Base-by-base conservation (phyloP, 108 stramenopile genomes). In the Cyclotella sp. region DNA sequence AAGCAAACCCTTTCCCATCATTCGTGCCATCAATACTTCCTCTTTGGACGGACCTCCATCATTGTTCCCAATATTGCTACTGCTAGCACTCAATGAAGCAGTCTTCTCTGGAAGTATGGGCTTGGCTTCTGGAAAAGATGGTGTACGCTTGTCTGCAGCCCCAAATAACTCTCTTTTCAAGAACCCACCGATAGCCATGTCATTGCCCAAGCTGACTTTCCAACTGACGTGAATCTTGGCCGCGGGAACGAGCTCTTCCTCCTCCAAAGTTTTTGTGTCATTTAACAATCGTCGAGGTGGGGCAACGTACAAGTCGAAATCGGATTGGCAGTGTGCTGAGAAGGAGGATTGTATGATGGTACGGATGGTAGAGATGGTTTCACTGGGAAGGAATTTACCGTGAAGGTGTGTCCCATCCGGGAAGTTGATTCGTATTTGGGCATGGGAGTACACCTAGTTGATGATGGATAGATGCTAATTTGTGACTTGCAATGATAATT, bases 211-310 rank as follows among this genome's bases (percentile, higher is more conserved):
- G 0, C 69, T 52, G n/a, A 26, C 51, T 61, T 88, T 91, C 93
- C 91, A 94, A 55, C 84, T 87, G 3, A 90, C 89, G 81, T 86
- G 88, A 26, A 95, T 74, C 61, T 90, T 92, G 42, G 91, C 91
- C 14, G 94, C 94, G 1, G 94, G 94, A 1, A 95, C 90, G 28
- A 95, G 47, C 19, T 81, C 88, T 74, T 92, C 87, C 12, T 81
- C 83, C 10, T 81, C 62, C 59, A 95, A 65, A 13, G 88, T 86
- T 58, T 87, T 82, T 16, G 53, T 42, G n/a, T 72, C 63, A 27
- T 59, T 63, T 42, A 93, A 49, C 26, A 85, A 30, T 19, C 87
- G 86, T 42, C 94, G 77, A 7, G 94, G 94, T 34, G 94, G 94
- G 16, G 91, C 87, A 18, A 90, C 81, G 66, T 91, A 95, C 68